phyloP scores from a whole-genome alignment of 2,329 filamentous ascomycete genomes.

The Microdochium bolleyi region DNA sequence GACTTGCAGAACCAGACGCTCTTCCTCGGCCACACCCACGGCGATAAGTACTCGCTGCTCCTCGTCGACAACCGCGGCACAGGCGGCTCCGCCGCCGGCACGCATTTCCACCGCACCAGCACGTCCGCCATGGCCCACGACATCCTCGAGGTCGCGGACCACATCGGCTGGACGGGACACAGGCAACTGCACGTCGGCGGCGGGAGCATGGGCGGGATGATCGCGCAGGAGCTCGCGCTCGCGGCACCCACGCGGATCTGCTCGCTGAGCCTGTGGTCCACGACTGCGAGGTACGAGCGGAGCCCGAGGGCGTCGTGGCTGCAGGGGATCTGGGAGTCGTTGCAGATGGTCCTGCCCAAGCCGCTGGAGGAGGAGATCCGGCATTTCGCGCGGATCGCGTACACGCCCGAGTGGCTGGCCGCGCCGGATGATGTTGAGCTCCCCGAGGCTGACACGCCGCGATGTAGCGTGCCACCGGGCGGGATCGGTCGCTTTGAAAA shows the following conservation, averaged over 20 bases:
- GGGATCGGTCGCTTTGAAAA: constrained; percentile 53
- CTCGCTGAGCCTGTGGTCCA: constrained; percentile 53
- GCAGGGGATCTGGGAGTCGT: constrained; percentile 50
- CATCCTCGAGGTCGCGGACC: constrained; percentile 55
- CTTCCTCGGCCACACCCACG: constrained; percentile 68
- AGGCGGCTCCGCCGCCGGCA: constrained; percentile 58
- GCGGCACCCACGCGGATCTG: constrained; percentile 42
- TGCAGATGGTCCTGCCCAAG: constrained; percentile 59
- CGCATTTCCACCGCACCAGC: constrained; percentile 68
- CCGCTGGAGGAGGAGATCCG: constrained; percentile 57
- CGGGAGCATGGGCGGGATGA: constrained; percentile 86
- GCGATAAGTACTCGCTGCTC: constrained; percentile 62
- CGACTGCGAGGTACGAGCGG: constrained; percentile 52
- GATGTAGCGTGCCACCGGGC: constrained; percentile 19
- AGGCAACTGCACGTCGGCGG: constrained; percentile 61
- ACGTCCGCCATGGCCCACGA: constrained; percentile 82
- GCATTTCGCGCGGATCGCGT: constrained; percentile 58
- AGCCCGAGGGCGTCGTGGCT: constrained; percentile 41
- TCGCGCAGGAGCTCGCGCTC: constrained; percentile 69
- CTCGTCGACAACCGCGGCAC: constrained; percentile 81
- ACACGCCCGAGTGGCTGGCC: constrained; percentile 54
- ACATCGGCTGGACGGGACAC: constrained; percentile 19
- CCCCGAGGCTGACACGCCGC: constrained; percentile 34
- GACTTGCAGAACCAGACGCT: constrained; percentile 80
- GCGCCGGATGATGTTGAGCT: constrained; percentile 51